phyloP scores from a whole-genome alignment of 441 rosid genomes.

The Pelargonium citronellum region DNA sequence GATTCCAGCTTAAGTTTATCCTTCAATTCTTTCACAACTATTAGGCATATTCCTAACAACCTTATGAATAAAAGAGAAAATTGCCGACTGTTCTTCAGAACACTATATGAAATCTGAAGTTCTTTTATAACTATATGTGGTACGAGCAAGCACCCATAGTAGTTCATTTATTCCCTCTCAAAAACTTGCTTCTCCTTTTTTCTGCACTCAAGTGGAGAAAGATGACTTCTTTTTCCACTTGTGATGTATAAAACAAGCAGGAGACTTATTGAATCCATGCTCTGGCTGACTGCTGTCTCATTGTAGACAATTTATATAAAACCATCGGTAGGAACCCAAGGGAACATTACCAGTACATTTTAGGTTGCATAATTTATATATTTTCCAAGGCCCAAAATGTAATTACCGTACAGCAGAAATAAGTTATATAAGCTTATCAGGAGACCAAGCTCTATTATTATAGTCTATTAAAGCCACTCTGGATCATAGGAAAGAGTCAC shows the following conservation, averaged over 20 bases:
- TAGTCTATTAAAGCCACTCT: neutral
- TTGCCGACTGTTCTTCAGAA: neutral
- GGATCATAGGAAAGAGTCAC: neutral
- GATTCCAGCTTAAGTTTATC: neutral
- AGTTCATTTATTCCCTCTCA: neutral
- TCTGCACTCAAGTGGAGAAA: neutral
- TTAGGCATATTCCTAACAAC: neutral
- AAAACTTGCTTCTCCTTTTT: neutral
- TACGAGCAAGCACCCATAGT: neutral
- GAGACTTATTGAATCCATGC: neutral
- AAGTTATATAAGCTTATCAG: neutral
- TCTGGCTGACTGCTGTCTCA: conserved; percentile 1
- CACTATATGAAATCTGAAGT: neutral
- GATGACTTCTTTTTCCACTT: neutral
- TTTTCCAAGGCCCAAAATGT: neutral
- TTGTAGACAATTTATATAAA: neutral
- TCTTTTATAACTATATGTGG: neutral
- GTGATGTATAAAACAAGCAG: neutral
- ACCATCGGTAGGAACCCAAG: neutral
- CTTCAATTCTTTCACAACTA: neutral
- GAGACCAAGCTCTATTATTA: neutral
- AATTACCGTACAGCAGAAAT: neutral
- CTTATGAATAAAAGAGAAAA: neutral
- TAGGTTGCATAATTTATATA: neutral
- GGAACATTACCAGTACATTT: neutral